Conservation (phyloP, 495 filamentous ascomycete species). For the Xylaria longipes region DNA sequence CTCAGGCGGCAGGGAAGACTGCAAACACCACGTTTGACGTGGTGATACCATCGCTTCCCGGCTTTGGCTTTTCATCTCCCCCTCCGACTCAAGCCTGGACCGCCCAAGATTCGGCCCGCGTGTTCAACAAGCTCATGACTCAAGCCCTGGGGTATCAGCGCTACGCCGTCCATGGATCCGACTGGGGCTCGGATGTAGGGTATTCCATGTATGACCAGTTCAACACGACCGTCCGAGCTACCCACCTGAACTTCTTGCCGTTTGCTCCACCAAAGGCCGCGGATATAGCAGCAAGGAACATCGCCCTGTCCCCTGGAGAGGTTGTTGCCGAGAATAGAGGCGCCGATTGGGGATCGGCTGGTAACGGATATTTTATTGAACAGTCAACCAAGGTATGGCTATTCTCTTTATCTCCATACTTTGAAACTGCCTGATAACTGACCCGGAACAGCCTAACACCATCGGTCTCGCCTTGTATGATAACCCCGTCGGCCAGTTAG, state of each 20-base stretch:
- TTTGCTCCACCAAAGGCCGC: conserved; percentile 28
- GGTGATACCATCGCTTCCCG: conserved; percentile 6
- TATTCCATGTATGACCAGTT: conserved; percentile 36
- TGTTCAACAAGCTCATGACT: conserved; percentile 6
- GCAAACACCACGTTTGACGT: not conserved
- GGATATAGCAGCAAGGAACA: conserved; percentile 24
- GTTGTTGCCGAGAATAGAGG: conserved; percentile 26
- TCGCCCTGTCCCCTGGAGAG: conserved; percentile 27
- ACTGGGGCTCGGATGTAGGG: conserved; percentile 41
- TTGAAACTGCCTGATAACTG: not conserved
- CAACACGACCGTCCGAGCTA: conserved; percentile 24
- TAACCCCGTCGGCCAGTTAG: conserved; percentile 45
- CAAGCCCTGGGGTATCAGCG: conserved; percentile 34
- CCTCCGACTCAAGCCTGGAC: not conserved
- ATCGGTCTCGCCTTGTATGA: conserved; percentile 48
- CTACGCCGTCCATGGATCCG: conserved; percentile 42
- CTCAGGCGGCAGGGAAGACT: not conserved
- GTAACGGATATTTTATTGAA: not conserved
- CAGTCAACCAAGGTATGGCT: not conserved
- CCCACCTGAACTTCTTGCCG: conserved; percentile 29
- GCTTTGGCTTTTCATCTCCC: not conserved
- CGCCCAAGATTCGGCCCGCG: not conserved
- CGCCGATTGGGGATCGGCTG: not conserved
- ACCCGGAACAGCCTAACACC: conserved; percentile 41
- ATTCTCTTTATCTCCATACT: not conserved